Evolutionary conservation across 169 alveolate species (phyloP), one percentile per base, ranked within the genome.

Genomic region (Babesia gibsoni): DNA sequence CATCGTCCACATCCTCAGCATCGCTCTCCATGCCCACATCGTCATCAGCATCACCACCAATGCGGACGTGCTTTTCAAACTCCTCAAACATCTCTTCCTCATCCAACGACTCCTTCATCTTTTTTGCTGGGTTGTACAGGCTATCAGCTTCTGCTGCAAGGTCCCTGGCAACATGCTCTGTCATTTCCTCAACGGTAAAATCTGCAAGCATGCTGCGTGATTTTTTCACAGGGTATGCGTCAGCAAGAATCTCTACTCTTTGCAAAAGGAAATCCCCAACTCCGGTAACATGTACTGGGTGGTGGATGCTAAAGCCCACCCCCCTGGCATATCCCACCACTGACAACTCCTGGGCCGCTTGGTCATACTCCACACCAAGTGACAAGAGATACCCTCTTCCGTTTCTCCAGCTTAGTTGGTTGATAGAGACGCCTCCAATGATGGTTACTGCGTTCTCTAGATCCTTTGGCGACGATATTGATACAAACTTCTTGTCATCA

Each of bases 371-470:
- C 79, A 53, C 68, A 29, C 77, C 79, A 32, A 66, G 81, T 7
- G 73, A 77, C 74, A 88, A 25, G 84, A 88, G 70, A 69, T 88
- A 88, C 0, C 93, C 91, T 46, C 93, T 61, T n/a, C 84, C 90
- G 43, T 75, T 64, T 29, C 93, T 54, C 85, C 88, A 88, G 16
- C 89, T 70, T 3, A 83, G 73, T 10, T 50, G 66, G 35, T 67
- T 46, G 8, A 67, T 23, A 22, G 87, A 80, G 45, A 80, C 87
- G 52, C 78, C 61, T 54, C 73, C 82, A 22, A 88, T 72, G 32
- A 69, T 73, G 22, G 79, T 48, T 29, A 83, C 64, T 12, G 82
- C 81, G 30, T 67, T 64, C 16, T 16, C 37, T 32, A 83, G 46
- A 57, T 86, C 90, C 4, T 64, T 61, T 7, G 29, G 54, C 14